These are phyloP conservation scores for Notholithocarpus densiflorus DNA, from an alignment of 306 rosid species.

Conservation along the genomic window DNA sequence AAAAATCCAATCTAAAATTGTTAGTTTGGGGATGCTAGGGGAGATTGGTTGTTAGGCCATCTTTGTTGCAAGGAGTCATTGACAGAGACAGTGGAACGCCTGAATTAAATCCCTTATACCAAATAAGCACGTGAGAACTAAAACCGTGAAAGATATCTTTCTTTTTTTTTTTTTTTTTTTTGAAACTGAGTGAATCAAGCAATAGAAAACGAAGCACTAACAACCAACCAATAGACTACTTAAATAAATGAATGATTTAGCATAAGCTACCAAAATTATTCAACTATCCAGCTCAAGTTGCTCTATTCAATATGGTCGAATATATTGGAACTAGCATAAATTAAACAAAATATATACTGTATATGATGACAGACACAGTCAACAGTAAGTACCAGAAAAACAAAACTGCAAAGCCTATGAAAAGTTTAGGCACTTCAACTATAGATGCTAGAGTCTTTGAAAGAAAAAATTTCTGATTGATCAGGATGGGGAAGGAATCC, in stretches of 20 bases:
- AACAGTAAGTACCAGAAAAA: not conserved
- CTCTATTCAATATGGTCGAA: not conserved
- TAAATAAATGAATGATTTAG: not conserved
- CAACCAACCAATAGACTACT: not conserved
- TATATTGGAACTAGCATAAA: not conserved
- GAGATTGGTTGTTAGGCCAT: too few species aligned
- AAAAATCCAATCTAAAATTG: too few species aligned
- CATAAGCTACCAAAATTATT: not conserved
- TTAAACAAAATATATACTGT: not conserved
- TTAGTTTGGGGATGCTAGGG: too few species aligned
- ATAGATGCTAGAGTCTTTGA: not conserved
- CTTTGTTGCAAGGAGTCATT: too few species aligned
- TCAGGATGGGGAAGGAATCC: slow-evolving; percentile 13
- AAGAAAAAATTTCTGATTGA: not conserved
- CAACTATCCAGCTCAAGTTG: not conserved
- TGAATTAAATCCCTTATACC: too few species aligned
- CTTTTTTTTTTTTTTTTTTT: not conserved
- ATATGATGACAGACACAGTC: not conserved
- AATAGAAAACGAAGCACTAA: not conserved
- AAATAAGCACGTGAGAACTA: too few species aligned
- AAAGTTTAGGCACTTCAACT: not conserved
- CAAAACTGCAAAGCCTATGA: too few species aligned
- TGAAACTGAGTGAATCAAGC: not conserved
- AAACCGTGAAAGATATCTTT: too few species aligned
- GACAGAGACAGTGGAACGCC: too few species aligned